Conservation (phyloP, 768 basidiomycete genomes). For the Lactarius vividus region DNA sequence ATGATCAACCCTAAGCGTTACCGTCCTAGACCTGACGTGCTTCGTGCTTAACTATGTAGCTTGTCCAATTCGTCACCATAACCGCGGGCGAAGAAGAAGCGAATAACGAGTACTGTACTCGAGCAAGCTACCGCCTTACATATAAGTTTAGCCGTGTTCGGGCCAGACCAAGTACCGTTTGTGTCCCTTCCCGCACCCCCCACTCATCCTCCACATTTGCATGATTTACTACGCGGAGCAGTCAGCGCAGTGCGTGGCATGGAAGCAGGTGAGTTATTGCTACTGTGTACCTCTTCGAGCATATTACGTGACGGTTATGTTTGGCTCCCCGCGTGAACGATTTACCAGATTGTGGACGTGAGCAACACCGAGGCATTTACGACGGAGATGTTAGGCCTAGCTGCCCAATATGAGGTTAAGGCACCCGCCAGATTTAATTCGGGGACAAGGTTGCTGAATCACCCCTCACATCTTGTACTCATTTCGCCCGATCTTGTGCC, state of each 20-base stretch:
- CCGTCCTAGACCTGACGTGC: not conserved
- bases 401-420: constrained; percentile 7
- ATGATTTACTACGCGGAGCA: constrained; percentile 6
- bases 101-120: not conserved
- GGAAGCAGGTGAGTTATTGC: constrained; percentile 1
- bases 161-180: not conserved
- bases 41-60: not conserved
- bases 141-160: not conserved
- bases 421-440: not conserved
- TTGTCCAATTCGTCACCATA: not conserved
- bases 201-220: not conserved
- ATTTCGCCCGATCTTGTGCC: not conserved
- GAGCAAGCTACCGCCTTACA: not conserved
- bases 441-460: not conserved
- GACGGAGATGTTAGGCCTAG: constrained; percentile 9
- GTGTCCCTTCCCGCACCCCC: not conserved
- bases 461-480: not conserved
- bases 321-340: too few relatives aligned
- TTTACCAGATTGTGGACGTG: not conserved
- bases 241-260: constrained; percentile 8
- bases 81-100: not conserved
- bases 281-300: not conserved
- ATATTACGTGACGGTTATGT: not conserved
- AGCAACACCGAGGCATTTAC: constrained; percentile 1
- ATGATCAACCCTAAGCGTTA: not conserved